phyloP scores from a whole-genome alignment of 805 yeast genomes.

The Lachancea fermentati region DNA sequence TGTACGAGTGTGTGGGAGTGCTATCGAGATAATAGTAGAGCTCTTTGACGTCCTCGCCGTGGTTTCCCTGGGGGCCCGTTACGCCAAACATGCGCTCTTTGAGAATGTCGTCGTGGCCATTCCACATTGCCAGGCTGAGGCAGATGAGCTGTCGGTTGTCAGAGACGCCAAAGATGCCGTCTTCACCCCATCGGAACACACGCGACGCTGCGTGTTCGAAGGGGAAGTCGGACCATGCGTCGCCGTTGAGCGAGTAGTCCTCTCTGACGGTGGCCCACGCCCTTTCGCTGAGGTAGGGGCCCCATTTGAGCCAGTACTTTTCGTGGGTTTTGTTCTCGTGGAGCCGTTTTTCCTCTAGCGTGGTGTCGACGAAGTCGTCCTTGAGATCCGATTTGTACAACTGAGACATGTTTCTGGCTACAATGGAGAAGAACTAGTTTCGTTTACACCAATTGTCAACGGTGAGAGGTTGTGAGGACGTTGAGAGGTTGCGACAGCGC shows the following conservation, averaged over 20 bases:
- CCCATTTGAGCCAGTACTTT: conserved; percentile 83
- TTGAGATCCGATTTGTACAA: conserved; percentile 12
- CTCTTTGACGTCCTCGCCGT: conserved; percentile 93
- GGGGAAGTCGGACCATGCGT: conserved; percentile 86
- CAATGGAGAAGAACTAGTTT: neutral
- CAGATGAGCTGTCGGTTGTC: conserved; percentile 77
- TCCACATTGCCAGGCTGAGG: conserved; percentile 84
- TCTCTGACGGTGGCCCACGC: conserved; percentile 86
- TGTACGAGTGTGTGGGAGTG: conserved; percentile 88
- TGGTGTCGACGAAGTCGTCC: conserved; percentile 21
- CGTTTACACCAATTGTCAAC: too few relatives aligned
- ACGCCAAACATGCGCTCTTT: conserved; percentile 85
- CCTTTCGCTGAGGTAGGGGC: conserved; percentile 83
- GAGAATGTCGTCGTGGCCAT: conserved; percentile 76
- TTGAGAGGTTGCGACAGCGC: too few relatives aligned
- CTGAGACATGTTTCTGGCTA: conserved; percentile 5
- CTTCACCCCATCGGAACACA: conserved; percentile 93
- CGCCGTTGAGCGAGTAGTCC: conserved; percentile 80
- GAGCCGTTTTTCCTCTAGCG: conserved; percentile 34
- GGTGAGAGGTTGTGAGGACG: too few relatives aligned
- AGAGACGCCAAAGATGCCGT: conserved; percentile 85
- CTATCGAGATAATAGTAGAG: conserved; percentile 80
- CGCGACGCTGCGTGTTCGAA: conserved; percentile 79
- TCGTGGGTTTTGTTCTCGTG: conserved; percentile 30
- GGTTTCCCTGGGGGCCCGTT: conserved; percentile 91